Conservation (phyloP, 495 filamentous ascomycete species). For the Hypoxylon rickii region DNA sequence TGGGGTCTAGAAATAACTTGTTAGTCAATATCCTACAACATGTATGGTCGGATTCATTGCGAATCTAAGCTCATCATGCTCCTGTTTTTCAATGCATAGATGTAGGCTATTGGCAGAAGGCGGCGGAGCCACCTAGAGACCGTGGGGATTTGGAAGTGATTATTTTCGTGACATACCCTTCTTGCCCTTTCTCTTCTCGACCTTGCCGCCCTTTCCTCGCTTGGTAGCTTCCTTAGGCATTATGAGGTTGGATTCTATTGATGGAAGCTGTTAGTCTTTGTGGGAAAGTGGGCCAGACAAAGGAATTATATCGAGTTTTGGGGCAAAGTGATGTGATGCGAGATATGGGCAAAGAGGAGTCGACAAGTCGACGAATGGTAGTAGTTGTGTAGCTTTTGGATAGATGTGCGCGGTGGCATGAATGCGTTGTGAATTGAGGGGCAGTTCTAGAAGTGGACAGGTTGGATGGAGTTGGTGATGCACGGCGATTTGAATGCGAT, state of each 20-base stretch:
- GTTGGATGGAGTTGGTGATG: too few relatives aligned
- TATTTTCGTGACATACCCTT: conserved; percentile 55
- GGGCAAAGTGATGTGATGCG: conserved; percentile 2
- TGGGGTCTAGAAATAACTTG: conserved; percentile 74
- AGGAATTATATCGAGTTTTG: too few relatives aligned
- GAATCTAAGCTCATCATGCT: too few relatives aligned
- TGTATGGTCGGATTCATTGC: background rate
- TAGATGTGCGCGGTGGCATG: conserved; percentile 10
- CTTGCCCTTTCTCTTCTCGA: conserved; percentile 51
- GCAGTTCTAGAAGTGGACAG: conserved; percentile 19
- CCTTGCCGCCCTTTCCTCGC: conserved; percentile 48
- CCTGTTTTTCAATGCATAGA: too few relatives aligned
- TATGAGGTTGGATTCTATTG: conserved; percentile 32
- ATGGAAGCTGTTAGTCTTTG: conserved; percentile 27
- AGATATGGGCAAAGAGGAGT: background rate
- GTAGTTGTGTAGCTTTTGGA: background rate
- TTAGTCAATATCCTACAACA: background rate
- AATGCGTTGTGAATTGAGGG: conserved; percentile 26
- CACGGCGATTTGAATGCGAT: conserved; percentile 15
- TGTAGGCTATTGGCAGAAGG: too few relatives aligned
- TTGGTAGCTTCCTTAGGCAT: conserved; percentile 57
- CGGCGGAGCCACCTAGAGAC: too few relatives aligned
- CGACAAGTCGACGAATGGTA: background rate
- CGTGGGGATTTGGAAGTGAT: background rate
- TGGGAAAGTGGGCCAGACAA: conserved; percentile 4